Conservation (phyloP, 148 eudicot species). For the Amaranthus cruentus region DNA sequence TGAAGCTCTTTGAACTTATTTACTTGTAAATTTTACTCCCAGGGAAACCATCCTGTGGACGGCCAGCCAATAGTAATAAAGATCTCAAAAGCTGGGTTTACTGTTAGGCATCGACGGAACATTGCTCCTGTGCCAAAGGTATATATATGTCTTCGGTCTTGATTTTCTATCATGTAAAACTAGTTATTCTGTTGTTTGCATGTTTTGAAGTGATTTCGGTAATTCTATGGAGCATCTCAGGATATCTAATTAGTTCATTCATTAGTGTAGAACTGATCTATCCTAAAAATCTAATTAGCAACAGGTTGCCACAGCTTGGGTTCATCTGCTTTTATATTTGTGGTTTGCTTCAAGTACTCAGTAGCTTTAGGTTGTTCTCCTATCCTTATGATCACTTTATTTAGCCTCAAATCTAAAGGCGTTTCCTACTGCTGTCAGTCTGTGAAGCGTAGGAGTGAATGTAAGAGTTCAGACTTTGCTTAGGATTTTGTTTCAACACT, state of each 20-base stretch:
- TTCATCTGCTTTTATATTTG: no score
- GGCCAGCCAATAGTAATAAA: conserved; percentile 55
- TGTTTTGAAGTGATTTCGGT: neutral
- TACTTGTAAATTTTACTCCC: conserved; percentile 6
- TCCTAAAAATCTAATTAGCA: no score
- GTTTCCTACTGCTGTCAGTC: no score
- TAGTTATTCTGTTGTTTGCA: neutral
- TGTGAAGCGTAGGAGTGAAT: no score
- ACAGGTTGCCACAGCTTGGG: no score
- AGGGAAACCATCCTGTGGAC: conserved; percentile 87
- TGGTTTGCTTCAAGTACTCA: no score
- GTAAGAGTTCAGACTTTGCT: no score
- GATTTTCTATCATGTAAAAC: neutral
- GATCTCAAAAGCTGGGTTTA: conserved; percentile 58
- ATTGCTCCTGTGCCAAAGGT: conserved; percentile 84
- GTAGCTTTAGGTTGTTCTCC: no score
- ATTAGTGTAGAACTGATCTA: no score
- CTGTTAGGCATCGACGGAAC: conserved; percentile 60
- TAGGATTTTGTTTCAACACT: no score
- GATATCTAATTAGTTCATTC: neutral
- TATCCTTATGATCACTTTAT: no score
- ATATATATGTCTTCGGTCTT: conserved; percentile 2
- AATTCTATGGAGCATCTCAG: neutral
- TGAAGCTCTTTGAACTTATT: neutral
- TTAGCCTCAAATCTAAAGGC: no score